phyloP scores from a whole-genome alignment of 345 rosid species.

The Eucalyptus microcorys region DNA sequence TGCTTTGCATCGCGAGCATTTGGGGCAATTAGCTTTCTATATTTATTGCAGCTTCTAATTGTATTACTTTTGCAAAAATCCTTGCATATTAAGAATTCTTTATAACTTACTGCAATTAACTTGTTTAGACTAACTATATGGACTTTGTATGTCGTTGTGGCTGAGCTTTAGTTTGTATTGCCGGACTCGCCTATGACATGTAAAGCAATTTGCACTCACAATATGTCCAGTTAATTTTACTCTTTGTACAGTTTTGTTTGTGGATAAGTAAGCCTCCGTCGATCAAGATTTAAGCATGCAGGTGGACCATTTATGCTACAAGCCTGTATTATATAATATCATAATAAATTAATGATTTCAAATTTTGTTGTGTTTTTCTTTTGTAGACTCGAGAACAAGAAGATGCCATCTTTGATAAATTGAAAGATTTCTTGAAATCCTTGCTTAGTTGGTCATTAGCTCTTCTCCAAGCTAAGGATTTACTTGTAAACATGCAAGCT shows the following conservation, averaged over 20 bases:
- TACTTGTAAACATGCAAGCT: not conserved
- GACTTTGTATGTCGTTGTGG: not conserved
- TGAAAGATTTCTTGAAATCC: not conserved
- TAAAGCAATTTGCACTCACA: not conserved
- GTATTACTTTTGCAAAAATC: not conserved
- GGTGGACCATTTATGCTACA: not conserved
- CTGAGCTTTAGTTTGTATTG: not conserved
- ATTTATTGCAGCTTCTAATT: not conserved
- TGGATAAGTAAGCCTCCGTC: not conserved
- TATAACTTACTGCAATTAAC: not conserved
- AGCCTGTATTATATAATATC: not conserved
- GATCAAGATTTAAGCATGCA: not conserved
- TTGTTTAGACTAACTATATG: not conserved
- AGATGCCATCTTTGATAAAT: not conserved
- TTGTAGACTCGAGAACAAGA: not conserved
- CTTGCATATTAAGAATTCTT: not conserved
- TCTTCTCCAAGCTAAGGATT: not conserved
- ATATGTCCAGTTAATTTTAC: not conserved
- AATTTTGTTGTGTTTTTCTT: too few species aligned
- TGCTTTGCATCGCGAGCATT: accelerated
- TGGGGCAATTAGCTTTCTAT: not conserved
- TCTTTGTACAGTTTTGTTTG: not conserved
- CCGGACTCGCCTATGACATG: not conserved
- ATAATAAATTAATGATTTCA: not conserved
- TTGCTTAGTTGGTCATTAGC: not conserved